Evolutionary conservation across 1,284 basidiomycete genomes (phyloP).

Genomic region (Leccinum idahoense): DNA sequence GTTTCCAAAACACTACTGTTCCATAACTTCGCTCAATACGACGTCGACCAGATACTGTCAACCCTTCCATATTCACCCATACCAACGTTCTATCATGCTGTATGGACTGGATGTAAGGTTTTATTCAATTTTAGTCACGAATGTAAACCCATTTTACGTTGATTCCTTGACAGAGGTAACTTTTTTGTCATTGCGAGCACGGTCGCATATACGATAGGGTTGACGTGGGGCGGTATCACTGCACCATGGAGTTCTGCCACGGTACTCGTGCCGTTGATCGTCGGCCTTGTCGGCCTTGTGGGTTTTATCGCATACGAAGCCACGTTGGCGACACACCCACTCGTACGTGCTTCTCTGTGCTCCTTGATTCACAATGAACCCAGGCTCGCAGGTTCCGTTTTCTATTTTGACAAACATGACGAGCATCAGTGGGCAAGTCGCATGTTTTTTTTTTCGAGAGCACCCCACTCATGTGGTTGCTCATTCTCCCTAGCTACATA

Average conservation of each 20-base stretch:
- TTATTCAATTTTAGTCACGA: too few relatives aligned
- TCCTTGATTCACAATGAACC: background rate
- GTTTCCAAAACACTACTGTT: too few relatives aligned
- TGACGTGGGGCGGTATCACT: constrained; percentile 13
- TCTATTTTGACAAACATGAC: constrained; percentile 11
- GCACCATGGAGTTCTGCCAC: constrained; percentile 37
- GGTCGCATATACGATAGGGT: constrained; percentile 7
- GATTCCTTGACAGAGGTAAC: constrained; percentile 8
- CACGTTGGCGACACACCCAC: constrained; percentile 10
- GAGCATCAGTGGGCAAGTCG: constrained; percentile 13
- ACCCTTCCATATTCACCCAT: too few relatives aligned
- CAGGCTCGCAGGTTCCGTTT: constrained; percentile 10
- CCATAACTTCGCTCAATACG: too few relatives aligned
- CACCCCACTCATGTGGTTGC: too few relatives aligned
- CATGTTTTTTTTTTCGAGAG: background rate
- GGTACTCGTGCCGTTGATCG: constrained; percentile 38
- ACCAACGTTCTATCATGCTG: too few relatives aligned
- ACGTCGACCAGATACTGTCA: too few relatives aligned
- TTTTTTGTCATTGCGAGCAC: constrained; percentile 11
- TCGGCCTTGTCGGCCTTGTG: constrained; percentile 33
- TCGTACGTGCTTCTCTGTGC: constrained; percentile 7
- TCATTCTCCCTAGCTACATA: constrained; percentile 10
- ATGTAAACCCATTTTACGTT: background rate
- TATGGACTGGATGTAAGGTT: constrained; percentile 16
- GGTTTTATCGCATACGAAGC: constrained; percentile 12